Percentiles rank a stretch among this genome's conserved stretches.
phyloP scores from a whole-genome alignment of 805 yeast species.

The Torulaspora maleeae region DNA sequence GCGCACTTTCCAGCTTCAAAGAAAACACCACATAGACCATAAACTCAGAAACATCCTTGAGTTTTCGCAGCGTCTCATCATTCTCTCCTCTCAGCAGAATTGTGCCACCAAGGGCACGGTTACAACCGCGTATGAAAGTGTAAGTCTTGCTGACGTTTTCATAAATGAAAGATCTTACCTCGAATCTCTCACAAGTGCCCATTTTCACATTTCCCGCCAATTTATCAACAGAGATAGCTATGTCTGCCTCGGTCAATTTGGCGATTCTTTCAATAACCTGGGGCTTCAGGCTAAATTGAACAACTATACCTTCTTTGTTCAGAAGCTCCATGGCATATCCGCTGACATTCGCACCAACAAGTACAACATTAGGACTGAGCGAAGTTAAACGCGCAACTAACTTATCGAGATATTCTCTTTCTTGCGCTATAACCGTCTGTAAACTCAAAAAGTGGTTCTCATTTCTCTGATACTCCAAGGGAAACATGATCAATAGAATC shows the following conservation, averaged over 20 bases:
- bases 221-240: constrained; percentile 80
- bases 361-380: constrained; percentile 70
- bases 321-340: constrained; percentile 74
- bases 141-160: constrained; percentile 60
- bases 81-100: constrained; percentile 79
- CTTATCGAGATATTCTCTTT: constrained; percentile 75
- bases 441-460: constrained; percentile 78
- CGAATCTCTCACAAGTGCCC: constrained; percentile 72
- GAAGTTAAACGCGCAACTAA: constrained; percentile 73
- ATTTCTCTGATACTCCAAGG: constrained; percentile 74
- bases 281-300: constrained; percentile 73
- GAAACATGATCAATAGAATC: constrained; percentile 80
- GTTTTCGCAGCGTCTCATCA: constrained; percentile 52
- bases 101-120: constrained; percentile 71
- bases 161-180: constrained; percentile 60
- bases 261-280: constrained; percentile 77
- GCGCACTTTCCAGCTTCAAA: constrained; percentile 69
- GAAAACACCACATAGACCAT: constrained; percentile 76
- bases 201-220: constrained; percentile 65
- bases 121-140: constrained; percentile 75
- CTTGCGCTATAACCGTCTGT: constrained; percentile 82
- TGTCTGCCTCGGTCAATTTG: constrained; percentile 74
- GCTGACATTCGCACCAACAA: constrained; percentile 74
- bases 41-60: constrained; percentile 76
- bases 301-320: constrained; percentile 72